Evolutionary conservation across 805 yeast species (phyloP).

Genomic region (Blastobotrys attinorum): DNA sequence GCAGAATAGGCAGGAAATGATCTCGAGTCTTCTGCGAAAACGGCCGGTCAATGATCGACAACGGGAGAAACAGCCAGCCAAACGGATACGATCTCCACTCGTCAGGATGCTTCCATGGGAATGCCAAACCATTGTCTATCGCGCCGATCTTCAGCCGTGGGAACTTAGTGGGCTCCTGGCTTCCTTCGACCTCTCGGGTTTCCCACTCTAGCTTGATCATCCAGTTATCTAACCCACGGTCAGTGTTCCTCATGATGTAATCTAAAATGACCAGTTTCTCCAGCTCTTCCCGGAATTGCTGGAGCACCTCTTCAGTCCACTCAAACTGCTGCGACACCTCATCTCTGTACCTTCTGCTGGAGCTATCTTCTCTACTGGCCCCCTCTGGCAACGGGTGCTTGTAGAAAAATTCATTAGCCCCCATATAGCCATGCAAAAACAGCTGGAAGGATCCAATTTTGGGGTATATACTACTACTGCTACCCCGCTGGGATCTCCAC

Average conservation of each 20-base stretch:
- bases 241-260: constrained; percentile 68
- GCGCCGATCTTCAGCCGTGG: constrained; percentile 55
- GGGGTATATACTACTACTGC: too few relatives aligned
- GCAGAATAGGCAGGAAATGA: constrained; percentile 50
- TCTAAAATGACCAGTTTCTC: constrained; percentile 66
- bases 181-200: constrained; percentile 7
- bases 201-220: constrained; percentile 54
- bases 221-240: constrained; percentile 71
- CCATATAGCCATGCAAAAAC: constrained; percentile 49
- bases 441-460: constrained; percentile 65
- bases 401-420: constrained; percentile 53
- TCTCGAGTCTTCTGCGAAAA: constrained; percentile 47
- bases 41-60: constrained; percentile 57
- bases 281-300: constrained; percentile 50
- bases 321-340: constrained; percentile 27
- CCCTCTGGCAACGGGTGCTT: constrained; percentile 46
- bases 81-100: constrained; percentile 75
- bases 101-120: constrained; percentile 79
- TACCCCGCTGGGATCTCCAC: constrained; percentile 34
- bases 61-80: constrained; percentile 69
- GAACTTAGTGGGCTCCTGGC: constrained; percentile 13
- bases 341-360: constrained; percentile 3
- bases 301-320: constrained; percentile 46
- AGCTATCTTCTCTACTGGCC: constrained; percentile 11
- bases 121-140: constrained; percentile 65